phyloP scores from a whole-genome alignment of 257 asterid species.

The Lycium ferocissimum region DNA sequence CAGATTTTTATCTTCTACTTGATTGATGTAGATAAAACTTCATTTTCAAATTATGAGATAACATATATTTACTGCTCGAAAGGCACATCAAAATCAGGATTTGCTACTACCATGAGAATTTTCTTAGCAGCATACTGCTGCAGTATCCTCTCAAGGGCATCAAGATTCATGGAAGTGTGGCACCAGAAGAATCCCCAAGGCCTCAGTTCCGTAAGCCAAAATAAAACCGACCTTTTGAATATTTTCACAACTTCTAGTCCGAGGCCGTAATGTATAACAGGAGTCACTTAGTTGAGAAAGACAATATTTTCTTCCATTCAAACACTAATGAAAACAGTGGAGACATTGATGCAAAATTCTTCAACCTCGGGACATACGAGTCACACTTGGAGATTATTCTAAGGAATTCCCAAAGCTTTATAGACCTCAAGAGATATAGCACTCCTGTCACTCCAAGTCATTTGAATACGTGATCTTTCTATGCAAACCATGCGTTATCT shows the following conservation, averaged over 20 bases:
- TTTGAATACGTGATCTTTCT: conserved; percentile 86
- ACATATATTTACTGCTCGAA: no score
- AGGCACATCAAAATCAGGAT: conserved; percentile 99
- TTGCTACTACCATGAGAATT: conserved; percentile 95
- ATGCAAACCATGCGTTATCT: conserved; percentile 92
- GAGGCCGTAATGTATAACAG: conserved; percentile 61
- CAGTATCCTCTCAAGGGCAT: conserved; percentile 75
- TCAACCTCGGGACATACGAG: no score
- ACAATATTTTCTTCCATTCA: no score
- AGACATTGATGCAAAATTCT: background rate
- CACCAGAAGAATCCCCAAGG: conserved; percentile 87
- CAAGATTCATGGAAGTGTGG: conserved; percentile 66
- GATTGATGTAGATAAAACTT: no score
- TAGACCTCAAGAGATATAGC: conserved; percentile 94
- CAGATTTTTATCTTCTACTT: no score
- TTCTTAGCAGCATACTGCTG: conserved; percentile 75
- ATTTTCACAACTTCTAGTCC: conserved; percentile 79
- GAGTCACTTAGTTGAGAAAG: conserved; percentile 13
- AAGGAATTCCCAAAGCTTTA: background rate
- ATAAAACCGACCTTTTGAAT: conserved; percentile 81
- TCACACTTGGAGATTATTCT: background rate
- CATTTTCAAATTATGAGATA: no score
- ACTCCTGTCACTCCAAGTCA: conserved; percentile 94
- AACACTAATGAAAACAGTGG: background rate
- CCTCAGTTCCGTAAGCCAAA: conserved; percentile 97